These are phyloP conservation scores for Tremellales sp. DNA, from an alignment of 1,284 basidiomycete species.

Conservation along the genomic window DNA sequence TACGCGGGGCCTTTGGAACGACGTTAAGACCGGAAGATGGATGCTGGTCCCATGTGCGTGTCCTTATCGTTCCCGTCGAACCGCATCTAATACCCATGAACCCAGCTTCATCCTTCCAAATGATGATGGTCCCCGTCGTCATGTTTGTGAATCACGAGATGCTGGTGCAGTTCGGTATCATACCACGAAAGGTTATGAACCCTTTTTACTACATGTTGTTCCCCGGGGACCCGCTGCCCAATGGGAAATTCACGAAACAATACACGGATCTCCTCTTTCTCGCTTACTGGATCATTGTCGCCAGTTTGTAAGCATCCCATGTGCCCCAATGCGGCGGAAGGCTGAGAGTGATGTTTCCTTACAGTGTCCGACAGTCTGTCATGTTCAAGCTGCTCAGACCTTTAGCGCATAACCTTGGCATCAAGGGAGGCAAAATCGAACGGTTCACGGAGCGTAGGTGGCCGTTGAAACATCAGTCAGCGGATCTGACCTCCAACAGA, in stretches of 20 bases:
- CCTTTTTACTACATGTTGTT: slow-evolving; percentile 74
- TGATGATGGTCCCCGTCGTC: slow-evolving; percentile 68
- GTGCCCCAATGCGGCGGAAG: neutral
- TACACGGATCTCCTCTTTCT: slow-evolving; percentile 78
- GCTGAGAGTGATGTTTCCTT: neutral
- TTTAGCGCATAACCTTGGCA: slow-evolving; percentile 65
- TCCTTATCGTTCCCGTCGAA: neutral
- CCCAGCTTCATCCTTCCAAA: slow-evolving; percentile 64
- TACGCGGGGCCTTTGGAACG: slow-evolving; percentile 51
- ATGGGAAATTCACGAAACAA: slow-evolving; percentile 66
- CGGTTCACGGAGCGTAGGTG: slow-evolving; percentile 72
- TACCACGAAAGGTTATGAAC: slow-evolving; percentile 57
- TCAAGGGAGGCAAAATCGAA: slow-evolving; percentile 64
- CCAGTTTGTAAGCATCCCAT: slow-evolving; percentile 60
- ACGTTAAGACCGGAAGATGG: slow-evolving; percentile 62
- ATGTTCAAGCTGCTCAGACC: slow-evolving; percentile 67
- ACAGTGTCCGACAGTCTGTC: slow-evolving; percentile 67
- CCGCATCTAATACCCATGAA: neutral
- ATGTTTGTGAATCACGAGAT: slow-evolving; percentile 71
- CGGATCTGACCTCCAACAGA: slow-evolving; percentile 44
- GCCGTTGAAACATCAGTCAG: neutral
- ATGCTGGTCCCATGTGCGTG: slow-evolving; percentile 64
- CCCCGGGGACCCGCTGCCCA: slow-evolving; percentile 64
- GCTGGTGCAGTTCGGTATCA: slow-evolving; percentile 32
- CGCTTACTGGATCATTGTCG: slow-evolving; percentile 83